phyloP scores from a whole-genome alignment of 2,329 filamentous ascomycete genomes.

The Fusarium setosum region DNA sequence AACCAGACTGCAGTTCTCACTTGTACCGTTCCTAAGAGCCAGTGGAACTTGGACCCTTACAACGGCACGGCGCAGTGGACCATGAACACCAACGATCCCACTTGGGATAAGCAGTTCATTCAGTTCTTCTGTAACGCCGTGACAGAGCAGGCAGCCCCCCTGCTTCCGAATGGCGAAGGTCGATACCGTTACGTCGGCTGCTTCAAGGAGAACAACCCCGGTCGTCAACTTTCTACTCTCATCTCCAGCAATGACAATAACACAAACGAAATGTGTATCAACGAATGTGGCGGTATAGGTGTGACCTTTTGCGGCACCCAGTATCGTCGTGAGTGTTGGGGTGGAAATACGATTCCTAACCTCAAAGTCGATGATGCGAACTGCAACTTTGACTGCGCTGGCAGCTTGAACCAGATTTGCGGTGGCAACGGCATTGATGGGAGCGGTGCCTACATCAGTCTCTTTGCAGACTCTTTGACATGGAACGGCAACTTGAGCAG shows the following conservation, averaged over 20 bases:
- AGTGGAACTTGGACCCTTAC: conserved; percentile 66
- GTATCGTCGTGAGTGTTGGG: conserved; percentile 67
- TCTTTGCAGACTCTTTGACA: conserved; percentile 55
- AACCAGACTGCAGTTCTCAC: conserved; percentile 63
- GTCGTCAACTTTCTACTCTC: conserved; percentile 59
- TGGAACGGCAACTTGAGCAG: conserved; percentile 31
- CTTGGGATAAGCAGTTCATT: conserved; percentile 63
- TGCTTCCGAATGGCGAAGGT: conserved; percentile 56
- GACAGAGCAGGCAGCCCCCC: conserved; percentile 63
- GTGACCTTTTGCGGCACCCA: conserved; percentile 60
- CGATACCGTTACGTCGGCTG: conserved; percentile 66
- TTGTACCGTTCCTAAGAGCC: conserved; percentile 66
- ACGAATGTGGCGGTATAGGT: conserved; percentile 50
- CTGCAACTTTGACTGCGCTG: conserved; percentile 64
- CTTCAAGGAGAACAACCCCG: conserved; percentile 66
- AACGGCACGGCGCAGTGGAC: conserved; percentile 63
- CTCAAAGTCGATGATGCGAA: conserved; percentile 56
- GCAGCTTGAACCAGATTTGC: conserved; percentile 62
- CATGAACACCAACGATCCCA: conserved; percentile 66
- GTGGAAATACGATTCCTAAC: conserved; percentile 58
- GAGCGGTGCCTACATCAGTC: conserved; percentile 57
- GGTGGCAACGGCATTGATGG: conserved; percentile 59
- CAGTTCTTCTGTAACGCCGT: conserved; percentile 64
- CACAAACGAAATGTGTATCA: conserved; percentile 59
- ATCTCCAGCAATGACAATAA: conserved; percentile 54